A percentile compares a stretch with the other conserved stretches of the same genome.
Evolutionary conservation across 106 monocot genomes (phyloP).

Genomic region (Dendrobium huoshanense): DNA sequence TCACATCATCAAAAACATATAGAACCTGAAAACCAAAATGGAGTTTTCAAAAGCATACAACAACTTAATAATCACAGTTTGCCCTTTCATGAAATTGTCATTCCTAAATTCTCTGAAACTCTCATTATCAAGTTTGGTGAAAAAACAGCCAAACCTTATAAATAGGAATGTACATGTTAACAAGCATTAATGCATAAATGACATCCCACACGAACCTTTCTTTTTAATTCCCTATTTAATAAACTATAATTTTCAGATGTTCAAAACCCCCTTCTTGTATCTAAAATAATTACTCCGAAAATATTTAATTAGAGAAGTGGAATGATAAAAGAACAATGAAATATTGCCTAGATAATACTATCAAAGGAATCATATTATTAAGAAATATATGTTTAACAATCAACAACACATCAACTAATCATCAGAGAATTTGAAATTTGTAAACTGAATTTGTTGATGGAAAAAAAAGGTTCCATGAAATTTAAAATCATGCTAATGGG

Average conservation of each 20-base stretch:
- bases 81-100: not conserved
- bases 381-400: not conserved
- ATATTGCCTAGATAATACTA: not conserved
- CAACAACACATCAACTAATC: not conserved
- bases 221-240: not conserved
- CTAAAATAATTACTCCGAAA: not conserved
- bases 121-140: not conserved
- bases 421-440: not conserved
- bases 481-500: not conserved
- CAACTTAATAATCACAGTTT: not conserved
- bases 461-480: not conserved
- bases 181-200: not conserved
- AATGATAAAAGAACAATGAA: not conserved
- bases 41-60: not conserved
- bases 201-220: not conserved
- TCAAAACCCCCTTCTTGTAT: not conserved
- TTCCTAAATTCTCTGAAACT: not conserved
- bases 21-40: not conserved
- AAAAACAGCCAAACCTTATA: not conserved
- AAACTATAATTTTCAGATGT: not conserved
- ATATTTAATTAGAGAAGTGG: not conserved
- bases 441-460: not conserved
- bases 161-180: not conserved
- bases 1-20: not conserved
- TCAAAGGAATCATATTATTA: not conserved